Conservation (phyloP, 2,329 filamentous ascomycete genomes). For the Fusarium nygamai region DNA sequence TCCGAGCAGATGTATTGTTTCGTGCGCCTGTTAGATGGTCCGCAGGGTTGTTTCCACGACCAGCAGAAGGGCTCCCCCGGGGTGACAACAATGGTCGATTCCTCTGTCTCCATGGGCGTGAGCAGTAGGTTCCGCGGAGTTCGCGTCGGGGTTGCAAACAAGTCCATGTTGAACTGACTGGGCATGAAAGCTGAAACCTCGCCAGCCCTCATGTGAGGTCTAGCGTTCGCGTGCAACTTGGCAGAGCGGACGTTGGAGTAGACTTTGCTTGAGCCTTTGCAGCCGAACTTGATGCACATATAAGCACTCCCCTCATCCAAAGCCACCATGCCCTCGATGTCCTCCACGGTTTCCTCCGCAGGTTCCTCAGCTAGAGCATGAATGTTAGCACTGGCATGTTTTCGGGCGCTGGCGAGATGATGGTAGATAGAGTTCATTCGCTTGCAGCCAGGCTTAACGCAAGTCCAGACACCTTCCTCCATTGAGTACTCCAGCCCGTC, state of each 20-base stretch:
- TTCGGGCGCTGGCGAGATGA: not conserved
- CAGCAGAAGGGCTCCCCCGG: slow-evolving; percentile 33
- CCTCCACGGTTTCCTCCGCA: not conserved
- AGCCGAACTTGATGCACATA: not conserved
- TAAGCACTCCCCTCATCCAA: not conserved
- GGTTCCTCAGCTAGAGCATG: slow-evolving; percentile 1
- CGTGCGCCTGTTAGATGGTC: not conserved
- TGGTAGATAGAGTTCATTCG: not conserved
- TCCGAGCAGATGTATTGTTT: not conserved
- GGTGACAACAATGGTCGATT: not conserved
- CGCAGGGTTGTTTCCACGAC: not conserved
- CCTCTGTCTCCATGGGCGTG: slow-evolving; percentile 9
- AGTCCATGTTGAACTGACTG: not conserved
- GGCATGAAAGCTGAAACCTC: not conserved
- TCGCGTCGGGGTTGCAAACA: not conserved
- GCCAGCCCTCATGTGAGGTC: not conserved
- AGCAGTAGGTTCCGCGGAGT: not conserved
- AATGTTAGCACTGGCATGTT: not conserved
- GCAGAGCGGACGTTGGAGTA: not conserved
- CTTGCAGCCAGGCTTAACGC: not conserved
- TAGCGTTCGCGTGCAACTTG: not conserved
- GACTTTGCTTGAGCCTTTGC: not conserved
- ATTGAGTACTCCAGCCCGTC: not conserved
- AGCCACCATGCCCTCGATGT: not conserved
- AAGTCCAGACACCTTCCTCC: not conserved